Evolutionary conservation across 495 filamentous ascomycete species (phyloP), one percentile per base, ranked within the genome.

Genomic region (Aspergillus mulundensis): DNA sequence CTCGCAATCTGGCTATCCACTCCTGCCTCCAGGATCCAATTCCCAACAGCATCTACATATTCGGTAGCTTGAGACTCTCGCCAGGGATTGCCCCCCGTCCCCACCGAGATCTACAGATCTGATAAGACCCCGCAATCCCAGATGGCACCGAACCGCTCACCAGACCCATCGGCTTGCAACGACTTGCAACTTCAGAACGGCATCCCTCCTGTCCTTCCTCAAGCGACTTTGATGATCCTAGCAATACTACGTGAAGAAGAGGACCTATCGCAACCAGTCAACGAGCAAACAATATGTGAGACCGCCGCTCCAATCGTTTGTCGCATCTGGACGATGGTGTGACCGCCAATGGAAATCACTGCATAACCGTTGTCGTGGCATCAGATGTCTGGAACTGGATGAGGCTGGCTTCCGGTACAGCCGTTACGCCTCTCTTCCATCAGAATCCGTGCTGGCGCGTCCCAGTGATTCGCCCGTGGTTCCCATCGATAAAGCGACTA

Each of bases 361-460:
- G 19, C 48, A 57, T 48, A 60, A 21, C 48, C 23, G 49, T 42
- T 36, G 23, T 44, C 23, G 57, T 58, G 57, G 54, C 54, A 57
- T 50, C 57, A 25, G 57, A 61, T 58, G 60, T 41, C 21, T 39
- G 32, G 25, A 43, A 20, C 12, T 44, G 43, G 25, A 48, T 16
- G 10, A 54, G 51, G 41, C 28, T 45, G 40, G 28, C 50, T n/a
- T 10, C 50, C 36, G 28, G 24, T 25, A 8, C 11, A 40, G 20
- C 15, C 43, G 15, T n/a, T 45, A 28, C 21, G 43, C 43, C n/a
- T 18, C 24, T 21, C 10, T 10, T 36, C 16, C 16, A n/a, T 34
- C 1, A 7, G 7, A 21, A 43, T 53, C 21, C 14, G 21, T 21
- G 41, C 30, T 18, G 43, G 16, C 32, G n/a, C 14, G 16, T 15